phyloP scores from a whole-genome alignment of 192 early-diverging fungal genomes.

The Linnemannia hyalina region DNA sequence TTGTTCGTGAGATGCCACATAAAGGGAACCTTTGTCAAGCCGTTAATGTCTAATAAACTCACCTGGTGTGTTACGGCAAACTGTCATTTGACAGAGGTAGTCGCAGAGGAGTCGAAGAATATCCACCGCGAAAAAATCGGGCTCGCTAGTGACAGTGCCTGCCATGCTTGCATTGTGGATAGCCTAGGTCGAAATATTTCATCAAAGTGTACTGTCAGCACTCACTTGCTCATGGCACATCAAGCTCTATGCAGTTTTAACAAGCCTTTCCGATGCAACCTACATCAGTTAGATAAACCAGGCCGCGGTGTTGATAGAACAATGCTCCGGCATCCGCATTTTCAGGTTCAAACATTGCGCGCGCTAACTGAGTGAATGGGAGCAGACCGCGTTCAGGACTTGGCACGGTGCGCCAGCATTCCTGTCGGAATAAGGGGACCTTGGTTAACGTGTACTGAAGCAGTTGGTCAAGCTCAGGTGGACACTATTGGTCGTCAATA shows the following conservation, averaged over 20 bases:
- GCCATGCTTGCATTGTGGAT: not conserved
- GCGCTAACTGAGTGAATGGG: constrained; percentile 29
- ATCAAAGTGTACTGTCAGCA: not conserved
- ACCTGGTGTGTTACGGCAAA: constrained; percentile 40
- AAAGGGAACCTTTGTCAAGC: not conserved
- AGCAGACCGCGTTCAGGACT: constrained; percentile 17
- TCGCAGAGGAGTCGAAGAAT: constrained; percentile 28
- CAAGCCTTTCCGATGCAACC: not conserved
- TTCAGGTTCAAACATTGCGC: constrained; percentile 35
- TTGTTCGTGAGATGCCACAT: too few relatives aligned
- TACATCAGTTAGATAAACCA: constrained; percentile 48
- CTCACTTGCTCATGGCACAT: not conserved
- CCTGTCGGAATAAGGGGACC: constrained; percentile 8
- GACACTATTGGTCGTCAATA: constrained; percentile 15
- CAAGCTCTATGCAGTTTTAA: not conserved
- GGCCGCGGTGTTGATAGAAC: constrained; percentile 32
- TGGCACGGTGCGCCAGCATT: constrained; percentile 38
- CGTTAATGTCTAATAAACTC: not conserved
- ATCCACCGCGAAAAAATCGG: constrained; percentile 38
- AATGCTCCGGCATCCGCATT: constrained; percentile 22
- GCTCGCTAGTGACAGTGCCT: constrained; percentile 25
- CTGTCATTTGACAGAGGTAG: constrained; percentile 38
- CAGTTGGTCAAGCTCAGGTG: constrained; percentile 34
- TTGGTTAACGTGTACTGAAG: constrained; percentile 21
- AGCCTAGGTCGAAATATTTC: not conserved